Evolutionary conservation across 1,139 yeast genomes (phyloP).

Genomic region (Candida sanyaensis): DNA sequence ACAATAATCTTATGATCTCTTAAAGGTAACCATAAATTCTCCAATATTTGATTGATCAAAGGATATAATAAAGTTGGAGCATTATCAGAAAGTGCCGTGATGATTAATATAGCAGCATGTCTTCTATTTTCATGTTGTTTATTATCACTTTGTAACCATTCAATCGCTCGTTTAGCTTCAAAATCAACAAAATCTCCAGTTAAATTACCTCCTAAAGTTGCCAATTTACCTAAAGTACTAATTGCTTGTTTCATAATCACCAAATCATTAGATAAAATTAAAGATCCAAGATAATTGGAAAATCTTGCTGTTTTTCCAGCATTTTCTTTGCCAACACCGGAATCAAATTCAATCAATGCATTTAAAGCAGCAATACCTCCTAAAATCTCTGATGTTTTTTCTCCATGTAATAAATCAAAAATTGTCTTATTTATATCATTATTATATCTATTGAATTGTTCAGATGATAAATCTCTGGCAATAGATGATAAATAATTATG

Average conservation of each 20-base stretch:
- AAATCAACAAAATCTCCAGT: constrained; percentile 92
- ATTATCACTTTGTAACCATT: constrained; percentile 82
- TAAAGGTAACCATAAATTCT: constrained; percentile 84
- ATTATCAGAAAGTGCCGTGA: constrained; percentile 81
- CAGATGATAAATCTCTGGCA: constrained; percentile 75
- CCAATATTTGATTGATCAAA: constrained; percentile 76
- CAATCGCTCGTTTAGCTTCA: constrained; percentile 87
- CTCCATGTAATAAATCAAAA: constrained; percentile 79
- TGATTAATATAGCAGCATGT: constrained; percentile 87
- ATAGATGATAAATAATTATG: constrained; percentile 66
- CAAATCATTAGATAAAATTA: constrained; percentile 79
- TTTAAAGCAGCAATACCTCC: constrained; percentile 94
- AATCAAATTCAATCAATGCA: constrained; percentile 77
- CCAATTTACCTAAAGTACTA: constrained; percentile 80
- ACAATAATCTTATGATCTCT: constrained; percentile 76
- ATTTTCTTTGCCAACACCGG: constrained; percentile 66
- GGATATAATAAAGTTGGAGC: constrained; percentile 84
- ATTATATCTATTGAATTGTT: constrained; percentile 77
- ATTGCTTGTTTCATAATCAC: constrained; percentile 89
- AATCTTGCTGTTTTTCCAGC: constrained; percentile 89
- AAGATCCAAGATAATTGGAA: constrained; percentile 81
- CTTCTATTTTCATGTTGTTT: constrained; percentile 77
- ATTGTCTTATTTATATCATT: constrained; percentile 87
- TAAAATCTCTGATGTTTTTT: constrained; percentile 68
- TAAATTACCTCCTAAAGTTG: constrained; percentile 84